Conservation (phyloP, 805 yeast genomes). For the Kodamaea sagamina region DNA sequence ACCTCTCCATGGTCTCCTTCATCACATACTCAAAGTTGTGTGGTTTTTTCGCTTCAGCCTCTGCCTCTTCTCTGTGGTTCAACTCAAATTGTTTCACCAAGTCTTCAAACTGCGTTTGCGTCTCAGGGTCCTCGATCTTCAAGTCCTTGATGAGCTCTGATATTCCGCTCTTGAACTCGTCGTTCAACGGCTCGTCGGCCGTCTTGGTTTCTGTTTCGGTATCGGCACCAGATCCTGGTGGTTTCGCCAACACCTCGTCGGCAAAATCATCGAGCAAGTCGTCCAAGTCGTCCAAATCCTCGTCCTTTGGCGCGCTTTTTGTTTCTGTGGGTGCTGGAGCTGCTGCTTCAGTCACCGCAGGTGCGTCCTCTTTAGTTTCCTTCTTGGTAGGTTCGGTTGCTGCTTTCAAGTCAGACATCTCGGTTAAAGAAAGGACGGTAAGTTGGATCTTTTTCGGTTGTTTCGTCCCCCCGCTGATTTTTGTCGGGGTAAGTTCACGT, state of each 20-base stretch:
- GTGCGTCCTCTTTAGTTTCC: constrained; percentile 1
- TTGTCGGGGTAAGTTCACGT: constrained; percentile 10
- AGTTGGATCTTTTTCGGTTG: constrained; percentile 2
- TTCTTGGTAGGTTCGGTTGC: not conserved
- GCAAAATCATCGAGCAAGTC: constrained; percentile 85
- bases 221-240: constrained; percentile 52
- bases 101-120: constrained; percentile 51
- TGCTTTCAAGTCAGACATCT: constrained; percentile 9
- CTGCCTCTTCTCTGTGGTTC: constrained; percentile 34
- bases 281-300: constrained; percentile 74
- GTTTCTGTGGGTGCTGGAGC: not conserved
- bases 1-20: constrained; percentile 74
- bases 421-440: not conserved
- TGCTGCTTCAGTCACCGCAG: not conserved
- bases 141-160: constrained; percentile 50
- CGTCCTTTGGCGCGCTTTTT: constrained; percentile 16
- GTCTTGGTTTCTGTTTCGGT: constrained; percentile 13
- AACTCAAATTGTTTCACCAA: constrained; percentile 46
- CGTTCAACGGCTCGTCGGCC: constrained; percentile 28
- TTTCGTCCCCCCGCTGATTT: constrained; percentile 11
- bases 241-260: constrained; percentile 63
- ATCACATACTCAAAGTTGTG: constrained; percentile 70
- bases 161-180: constrained; percentile 33
- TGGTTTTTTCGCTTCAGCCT: constrained; percentile 28
- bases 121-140: constrained; percentile 53